Evolutionary conservation across 441 rosid species (phyloP).

Genomic region (Corymbia citriodora): DNA sequence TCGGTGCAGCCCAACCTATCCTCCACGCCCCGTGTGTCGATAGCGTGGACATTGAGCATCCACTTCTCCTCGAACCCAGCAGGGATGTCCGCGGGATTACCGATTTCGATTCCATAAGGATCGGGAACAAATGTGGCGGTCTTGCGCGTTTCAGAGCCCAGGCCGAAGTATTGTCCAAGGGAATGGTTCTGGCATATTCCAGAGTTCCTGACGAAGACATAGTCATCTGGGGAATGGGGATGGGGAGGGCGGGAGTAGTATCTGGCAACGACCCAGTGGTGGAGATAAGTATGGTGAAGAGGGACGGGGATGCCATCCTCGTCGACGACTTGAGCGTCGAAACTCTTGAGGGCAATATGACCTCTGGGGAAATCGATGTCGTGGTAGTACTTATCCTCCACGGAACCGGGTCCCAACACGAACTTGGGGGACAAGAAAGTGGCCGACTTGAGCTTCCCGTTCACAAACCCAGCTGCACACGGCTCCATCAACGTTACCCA

Average conservation of each 20-base stretch:
- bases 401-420: conserved; percentile 75
- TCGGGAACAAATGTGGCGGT: conserved; percentile 63
- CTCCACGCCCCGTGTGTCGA: conserved; percentile 73
- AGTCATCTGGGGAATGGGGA: conserved; percentile 13
- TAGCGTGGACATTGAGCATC: conserved; percentile 80
- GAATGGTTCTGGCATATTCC: conserved; percentile 49
- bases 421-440: conserved; percentile 60
- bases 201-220: conserved; percentile 26
- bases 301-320: conserved; percentile 64
- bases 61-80: conserved; percentile 64
- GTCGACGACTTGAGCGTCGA: conserved; percentile 69
- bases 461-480: background rate
- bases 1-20: conserved; percentile 76
- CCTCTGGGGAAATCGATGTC: conserved; percentile 77
- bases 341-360: conserved; percentile 67
- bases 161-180: conserved; percentile 56
- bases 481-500: background rate
- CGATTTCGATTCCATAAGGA: conserved; percentile 78
- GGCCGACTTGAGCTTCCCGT: conserved; percentile 29
- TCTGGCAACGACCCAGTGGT: conserved; percentile 65
- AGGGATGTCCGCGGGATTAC: conserved; percentile 61
- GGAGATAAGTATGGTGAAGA: conserved; percentile 82
- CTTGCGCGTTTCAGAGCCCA: conserved; percentile 82
- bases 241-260: conserved; percentile 22
- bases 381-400: conserved; percentile 37